Evolutionary conservation across 192 early-diverging fungal species (phyloP).

Genomic region (Mortierella antarctica): DNA sequence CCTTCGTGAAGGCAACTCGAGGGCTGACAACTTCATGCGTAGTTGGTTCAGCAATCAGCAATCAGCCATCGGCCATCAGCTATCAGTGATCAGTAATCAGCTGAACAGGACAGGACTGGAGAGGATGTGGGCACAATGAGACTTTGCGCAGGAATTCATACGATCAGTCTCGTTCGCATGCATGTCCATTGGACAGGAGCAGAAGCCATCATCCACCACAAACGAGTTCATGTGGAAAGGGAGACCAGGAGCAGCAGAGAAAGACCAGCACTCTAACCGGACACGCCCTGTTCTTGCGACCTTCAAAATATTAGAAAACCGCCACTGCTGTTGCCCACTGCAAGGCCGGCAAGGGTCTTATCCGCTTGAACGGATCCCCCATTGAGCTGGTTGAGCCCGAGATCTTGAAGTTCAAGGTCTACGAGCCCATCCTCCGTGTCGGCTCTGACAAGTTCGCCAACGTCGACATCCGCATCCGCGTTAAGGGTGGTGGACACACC

Average conservation of each 20-base stretch:
- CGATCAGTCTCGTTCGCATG: too few species aligned
- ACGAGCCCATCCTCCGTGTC: conserved; percentile 96
- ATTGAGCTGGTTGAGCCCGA: conserved; percentile 97
- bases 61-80: too few species aligned
- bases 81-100: too few species aligned
- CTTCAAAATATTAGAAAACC: conserved; percentile 82
- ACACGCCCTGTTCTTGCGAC: neutral
- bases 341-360: conserved; percentile 97
- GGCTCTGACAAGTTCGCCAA: conserved; percentile 96
- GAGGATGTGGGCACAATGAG: too few species aligned
- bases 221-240: neutral
- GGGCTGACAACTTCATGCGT: too few species aligned
- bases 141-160: too few species aligned
- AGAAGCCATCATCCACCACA: too few species aligned
- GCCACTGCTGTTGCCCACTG: conserved; percentile 99
- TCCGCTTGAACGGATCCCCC: conserved; percentile 98
- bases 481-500: conserved; percentile 96
- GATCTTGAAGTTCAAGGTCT: conserved; percentile 97
- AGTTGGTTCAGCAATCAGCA: too few species aligned
- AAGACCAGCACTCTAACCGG: neutral
- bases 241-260: neutral
- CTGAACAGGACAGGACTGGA: too few species aligned
- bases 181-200: too few species aligned
- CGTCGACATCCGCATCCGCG: conserved; percentile 97
- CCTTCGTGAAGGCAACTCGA: too few species aligned